Percentiles rank a stretch among this genome's conserved stretches.
Conservation (phyloP, 2,329 filamentous ascomycete genomes). For the Arthrobotrys sinensis region DNA sequence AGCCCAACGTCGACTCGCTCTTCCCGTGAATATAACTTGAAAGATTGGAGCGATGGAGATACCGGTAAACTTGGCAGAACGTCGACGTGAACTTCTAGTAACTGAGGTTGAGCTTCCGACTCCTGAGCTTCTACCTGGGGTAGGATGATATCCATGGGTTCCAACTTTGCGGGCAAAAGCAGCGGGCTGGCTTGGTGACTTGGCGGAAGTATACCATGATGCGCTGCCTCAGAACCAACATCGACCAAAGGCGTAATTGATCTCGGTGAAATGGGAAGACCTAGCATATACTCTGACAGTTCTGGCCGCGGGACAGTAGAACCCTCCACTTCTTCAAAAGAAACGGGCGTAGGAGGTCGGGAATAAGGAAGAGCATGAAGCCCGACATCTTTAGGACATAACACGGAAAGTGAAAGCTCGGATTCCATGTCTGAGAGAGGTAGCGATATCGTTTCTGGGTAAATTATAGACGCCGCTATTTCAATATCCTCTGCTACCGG, state of each 20-base stretch:
- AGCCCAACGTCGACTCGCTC: not conserved
- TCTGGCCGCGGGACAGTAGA: not conserved
- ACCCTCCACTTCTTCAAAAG: not conserved
- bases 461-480: not conserved
- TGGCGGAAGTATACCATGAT: slow-evolving; percentile 6
- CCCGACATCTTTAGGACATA: not conserved
- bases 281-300: not conserved
- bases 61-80: not conserved
- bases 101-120: not conserved
- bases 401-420: not conserved
- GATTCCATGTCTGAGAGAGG: slow-evolving; percentile 36
- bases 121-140: not conserved
- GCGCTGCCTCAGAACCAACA: not conserved
- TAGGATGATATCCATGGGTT: not conserved
- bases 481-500: not conserved
- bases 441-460: slow-evolving; percentile 13
- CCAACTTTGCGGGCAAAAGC: not conserved
- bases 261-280: slow-evolving; percentile 27
- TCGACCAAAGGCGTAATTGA: not conserved
- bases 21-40: not conserved
- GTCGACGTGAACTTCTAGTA: not conserved
- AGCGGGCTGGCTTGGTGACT: slow-evolving; percentile 22
- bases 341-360: slow-evolving; percentile 28
- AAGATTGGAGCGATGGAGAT: slow-evolving; percentile 27
- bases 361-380: slow-evolving; percentile 38